Percentiles rank a stretch among this genome's conserved stretches.
These are phyloP conservation scores for Coniochaeta ligniaria DNA, from an alignment of 2,329 filamentous ascomycete genomes.

Conservation along the genomic window DNA sequence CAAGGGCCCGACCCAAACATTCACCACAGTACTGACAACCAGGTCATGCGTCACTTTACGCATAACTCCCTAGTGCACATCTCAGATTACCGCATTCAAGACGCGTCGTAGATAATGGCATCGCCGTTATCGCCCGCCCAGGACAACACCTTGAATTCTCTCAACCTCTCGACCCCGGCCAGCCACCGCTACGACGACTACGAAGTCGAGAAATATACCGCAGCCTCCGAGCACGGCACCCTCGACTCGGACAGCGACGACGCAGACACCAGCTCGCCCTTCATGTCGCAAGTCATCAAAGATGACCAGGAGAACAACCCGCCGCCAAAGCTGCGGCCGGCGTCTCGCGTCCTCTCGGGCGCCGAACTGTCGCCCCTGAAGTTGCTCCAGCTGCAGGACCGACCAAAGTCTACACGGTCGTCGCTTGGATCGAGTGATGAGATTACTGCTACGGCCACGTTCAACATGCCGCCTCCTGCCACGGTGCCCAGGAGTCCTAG, in stretches of 20 bases:
- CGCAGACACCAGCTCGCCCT: slow-evolving; percentile 17
- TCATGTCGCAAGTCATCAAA: slow-evolving; percentile 20
- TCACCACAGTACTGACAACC: background rate
- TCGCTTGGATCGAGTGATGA: slow-evolving; percentile 12
- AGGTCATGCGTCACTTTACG: background rate
- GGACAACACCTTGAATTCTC: slow-evolving; percentile 29
- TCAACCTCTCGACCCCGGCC: slow-evolving; percentile 28
- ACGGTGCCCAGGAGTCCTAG: slow-evolving; percentile 33
- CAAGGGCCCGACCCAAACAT: background rate
- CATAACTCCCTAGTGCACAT: background rate
- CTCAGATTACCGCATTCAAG: background rate
- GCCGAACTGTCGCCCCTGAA: slow-evolving; percentile 51
- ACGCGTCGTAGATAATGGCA: slow-evolving; percentile 21
- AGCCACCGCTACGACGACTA: slow-evolving; percentile 22
- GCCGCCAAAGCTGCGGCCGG: slow-evolving; percentile 33
- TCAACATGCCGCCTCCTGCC: slow-evolving; percentile 20
- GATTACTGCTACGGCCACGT: background rate
- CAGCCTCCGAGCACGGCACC: slow-evolving; percentile 16
- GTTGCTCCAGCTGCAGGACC: slow-evolving; percentile 30
- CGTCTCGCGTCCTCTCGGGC: slow-evolving; percentile 50
- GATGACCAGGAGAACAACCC: slow-evolving; percentile 25
- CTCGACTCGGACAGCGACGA: slow-evolving; percentile 11
- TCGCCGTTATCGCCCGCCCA: slow-evolving; percentile 31
- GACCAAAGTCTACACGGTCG: background rate
- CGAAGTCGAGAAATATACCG: slow-evolving; percentile 23